Conservation (phyloP, 805 yeast genomes). For the Candida peoriensis region DNA sequence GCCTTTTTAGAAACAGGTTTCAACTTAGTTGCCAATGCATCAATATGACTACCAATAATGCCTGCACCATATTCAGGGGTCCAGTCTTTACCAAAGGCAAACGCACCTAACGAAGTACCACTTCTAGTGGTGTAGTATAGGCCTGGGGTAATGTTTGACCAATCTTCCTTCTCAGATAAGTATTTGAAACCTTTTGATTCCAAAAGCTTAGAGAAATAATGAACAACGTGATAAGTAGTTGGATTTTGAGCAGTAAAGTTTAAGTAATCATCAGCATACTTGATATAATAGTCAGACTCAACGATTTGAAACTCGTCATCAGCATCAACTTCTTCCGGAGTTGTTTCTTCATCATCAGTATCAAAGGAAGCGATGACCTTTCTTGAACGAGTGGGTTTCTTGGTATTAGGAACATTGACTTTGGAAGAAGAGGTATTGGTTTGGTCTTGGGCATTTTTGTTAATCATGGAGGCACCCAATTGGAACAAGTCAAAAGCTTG, state of each 20-base stretch:
- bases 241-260: slow-evolving; percentile 71
- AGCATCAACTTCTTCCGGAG: slow-evolving; percentile 22
- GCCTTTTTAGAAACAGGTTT: slow-evolving; percentile 66
- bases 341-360: slow-evolving; percentile 16
- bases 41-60: slow-evolving; percentile 70
- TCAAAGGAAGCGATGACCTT: slow-evolving; percentile 17
- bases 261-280: slow-evolving; percentile 47
- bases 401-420: too few species aligned
- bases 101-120: slow-evolving; percentile 65
- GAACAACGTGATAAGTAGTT: slow-evolving; percentile 69
- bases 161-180: slow-evolving; percentile 52
- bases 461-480: slow-evolving; percentile 19
- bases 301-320: slow-evolving; percentile 2
- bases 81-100: slow-evolving; percentile 65
- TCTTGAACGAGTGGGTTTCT: slow-evolving; percentile 1
- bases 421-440: slow-evolving; percentile 1
- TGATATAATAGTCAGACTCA: slow-evolving; percentile 19
- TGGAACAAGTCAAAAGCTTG: slow-evolving; percentile 23
- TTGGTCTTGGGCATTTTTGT: slow-evolving; percentile 5
- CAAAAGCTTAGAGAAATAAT: slow-evolving; percentile 42
- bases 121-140: slow-evolving; percentile 64
- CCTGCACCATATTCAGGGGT: slow-evolving; percentile 62
- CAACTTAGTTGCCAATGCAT: slow-evolving; percentile 60
- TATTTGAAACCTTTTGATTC: slow-evolving; percentile 58
- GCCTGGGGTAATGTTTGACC: slow-evolving; percentile 38